These are phyloP conservation scores for Glycyrrhiza uralensis DNA, from an alignment of 306 rosid species.

Conservation along the genomic window DNA sequence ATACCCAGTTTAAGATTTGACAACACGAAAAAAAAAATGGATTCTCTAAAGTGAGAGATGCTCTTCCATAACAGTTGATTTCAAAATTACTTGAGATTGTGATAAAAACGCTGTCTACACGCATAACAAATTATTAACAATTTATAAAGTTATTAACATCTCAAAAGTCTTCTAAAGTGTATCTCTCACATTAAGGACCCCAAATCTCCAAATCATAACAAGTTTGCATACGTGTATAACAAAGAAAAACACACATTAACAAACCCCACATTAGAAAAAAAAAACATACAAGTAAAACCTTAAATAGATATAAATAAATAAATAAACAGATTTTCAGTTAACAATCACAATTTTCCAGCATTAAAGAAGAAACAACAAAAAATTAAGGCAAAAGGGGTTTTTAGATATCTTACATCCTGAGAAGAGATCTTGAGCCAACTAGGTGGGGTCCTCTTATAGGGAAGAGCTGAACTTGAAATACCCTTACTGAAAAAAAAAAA, in stretches of 20 bases:
- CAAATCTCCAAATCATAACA: not conserved
- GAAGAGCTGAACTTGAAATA: slow-evolving; percentile 83
- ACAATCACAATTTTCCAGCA: not conserved
- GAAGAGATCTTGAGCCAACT: slow-evolving; percentile 78
- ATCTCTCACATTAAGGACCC: too few relatives aligned
- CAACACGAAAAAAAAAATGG: not conserved
- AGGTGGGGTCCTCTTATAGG: slow-evolving; percentile 74
- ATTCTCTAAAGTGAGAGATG: not conserved
- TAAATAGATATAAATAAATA: too few relatives aligned
- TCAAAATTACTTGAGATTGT: not conserved
- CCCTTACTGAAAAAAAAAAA: slow-evolving; percentile 58
- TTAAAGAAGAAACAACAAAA: not conserved
- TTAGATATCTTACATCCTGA: slow-evolving; percentile 53
- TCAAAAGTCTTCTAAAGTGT: not conserved
- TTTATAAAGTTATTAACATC: not conserved
- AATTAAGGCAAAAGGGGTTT: not conserved
- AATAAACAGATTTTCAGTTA: not conserved
- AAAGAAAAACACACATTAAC: not conserved
- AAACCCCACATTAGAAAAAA: not conserved
- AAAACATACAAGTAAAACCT: not conserved
- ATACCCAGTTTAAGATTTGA: not conserved
- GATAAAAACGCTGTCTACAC: not conserved
- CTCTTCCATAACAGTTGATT: not conserved
- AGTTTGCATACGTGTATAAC: not conserved
- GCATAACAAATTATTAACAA: not conserved